phyloP scores from a whole-genome alignment of 73 alveolate species.

The Loxodes magnus region DNA sequence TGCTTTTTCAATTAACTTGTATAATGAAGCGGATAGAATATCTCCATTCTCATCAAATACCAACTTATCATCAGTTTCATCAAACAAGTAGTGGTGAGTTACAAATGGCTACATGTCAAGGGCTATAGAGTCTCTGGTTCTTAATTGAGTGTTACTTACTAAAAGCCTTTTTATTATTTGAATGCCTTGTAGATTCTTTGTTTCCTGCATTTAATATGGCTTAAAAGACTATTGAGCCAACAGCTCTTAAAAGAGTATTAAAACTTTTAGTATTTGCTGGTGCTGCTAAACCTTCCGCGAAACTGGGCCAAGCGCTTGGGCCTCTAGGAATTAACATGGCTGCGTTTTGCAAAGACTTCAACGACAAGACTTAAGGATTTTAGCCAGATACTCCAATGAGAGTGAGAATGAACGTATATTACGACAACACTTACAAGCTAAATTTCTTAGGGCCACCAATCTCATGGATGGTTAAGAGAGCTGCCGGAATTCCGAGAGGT shows the following conservation, averaged over 20 bases:
- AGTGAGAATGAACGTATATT: slow-evolving; percentile 28
- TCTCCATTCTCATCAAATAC: too few species aligned
- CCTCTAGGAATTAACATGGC: slow-evolving; percentile 58
- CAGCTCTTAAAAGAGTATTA: slow-evolving; percentile 32
- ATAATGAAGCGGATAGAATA: too few species aligned
- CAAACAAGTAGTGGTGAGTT: too few species aligned
- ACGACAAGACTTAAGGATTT: slow-evolving; percentile 24
- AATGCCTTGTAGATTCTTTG: too few species aligned
- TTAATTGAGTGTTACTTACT: too few species aligned
- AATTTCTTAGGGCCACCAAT: slow-evolving; percentile 46
- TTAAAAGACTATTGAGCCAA: slow-evolving; percentile 19
- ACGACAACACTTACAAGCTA: slow-evolving; percentile 33
- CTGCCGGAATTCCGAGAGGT: slow-evolving; percentile 38
- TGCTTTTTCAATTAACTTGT: too few species aligned
- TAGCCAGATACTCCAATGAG: slow-evolving; percentile 44
- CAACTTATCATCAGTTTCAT: too few species aligned
- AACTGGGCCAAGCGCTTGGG: slow-evolving; percentile 62
- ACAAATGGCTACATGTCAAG: too few species aligned
- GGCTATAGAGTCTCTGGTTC: too few species aligned
- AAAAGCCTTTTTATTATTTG: neutral
- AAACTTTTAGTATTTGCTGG: slow-evolving; percentile 39
- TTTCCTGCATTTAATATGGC: neutral
- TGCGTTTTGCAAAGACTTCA: slow-evolving; percentile 50
- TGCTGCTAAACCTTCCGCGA: slow-evolving; percentile 52
- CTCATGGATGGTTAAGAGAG: slow-evolving; percentile 48